These are phyloP conservation scores for Dionaea muscipula DNA, from an alignment of 179 eudicot species.

Conservation along the genomic window DNA sequence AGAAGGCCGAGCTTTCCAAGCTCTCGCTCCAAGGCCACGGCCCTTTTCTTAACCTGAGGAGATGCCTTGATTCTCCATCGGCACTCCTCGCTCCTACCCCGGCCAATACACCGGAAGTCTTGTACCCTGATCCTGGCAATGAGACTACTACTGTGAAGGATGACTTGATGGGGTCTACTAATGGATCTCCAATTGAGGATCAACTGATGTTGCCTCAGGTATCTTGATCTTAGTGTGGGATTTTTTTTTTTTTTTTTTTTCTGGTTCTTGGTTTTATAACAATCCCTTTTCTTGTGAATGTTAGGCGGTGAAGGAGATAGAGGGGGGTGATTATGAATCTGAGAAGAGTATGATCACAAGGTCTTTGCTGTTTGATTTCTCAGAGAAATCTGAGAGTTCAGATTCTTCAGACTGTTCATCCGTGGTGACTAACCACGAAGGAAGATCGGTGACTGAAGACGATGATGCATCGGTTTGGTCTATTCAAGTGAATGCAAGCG, in stretches of 20 bases:
- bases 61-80: constrained; percentile 32
- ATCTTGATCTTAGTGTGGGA: background rate
- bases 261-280: background rate
- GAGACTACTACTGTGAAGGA: constrained; percentile 19
- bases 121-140: constrained; percentile 15
- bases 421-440: constrained; percentile 25
- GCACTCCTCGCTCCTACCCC: constrained; percentile 68
- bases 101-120: constrained; percentile 59
- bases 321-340: constrained; percentile 18
- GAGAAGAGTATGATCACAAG: constrained; percentile 49
- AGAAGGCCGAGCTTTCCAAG: constrained; percentile 55
- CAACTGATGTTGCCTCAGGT: constrained; percentile 38
- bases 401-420: constrained; percentile 45
- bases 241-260: constrained; percentile 6
- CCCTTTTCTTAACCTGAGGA: constrained; percentile 22
- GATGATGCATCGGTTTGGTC: constrained; percentile 72
- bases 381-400: constrained; percentile 43
- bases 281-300: background rate
- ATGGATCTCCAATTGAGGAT: constrained; percentile 40
- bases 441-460: constrained; percentile 19
- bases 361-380: constrained; percentile 56
- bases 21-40: constrained; percentile 22
- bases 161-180: constrained; percentile 21
- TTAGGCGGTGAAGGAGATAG: constrained; percentile 9
- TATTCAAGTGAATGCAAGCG: constrained; percentile 67